Evolutionary conservation across 108 stramenopile species (phyloP), one percentile per base, ranked within the genome.

Genomic region (Chaetoceros tenuissimus): DNA sequence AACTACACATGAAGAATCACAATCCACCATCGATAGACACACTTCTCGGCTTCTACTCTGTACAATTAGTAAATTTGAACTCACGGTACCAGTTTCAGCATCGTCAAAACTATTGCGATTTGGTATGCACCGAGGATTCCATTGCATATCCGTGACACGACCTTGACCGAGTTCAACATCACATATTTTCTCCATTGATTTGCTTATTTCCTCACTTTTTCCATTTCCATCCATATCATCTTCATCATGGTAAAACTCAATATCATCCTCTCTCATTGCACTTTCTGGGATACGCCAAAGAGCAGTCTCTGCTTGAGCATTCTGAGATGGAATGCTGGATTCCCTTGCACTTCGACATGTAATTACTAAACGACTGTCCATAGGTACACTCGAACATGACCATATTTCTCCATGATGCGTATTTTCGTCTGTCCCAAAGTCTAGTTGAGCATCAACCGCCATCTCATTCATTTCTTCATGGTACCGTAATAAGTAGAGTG

Each of bases 381-480:
- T 34, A 20, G 79, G 79, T 61, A 62, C 49, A 1, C 67, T 69
- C 3, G 20, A 26, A 18, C 75, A 62, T 31, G 18, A 29, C 20
- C 60, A 51, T 17, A 80, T 43, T 40, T 40, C 34, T 40, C 34
- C 34, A 5, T 13, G 8, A 10, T 40, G 34, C 44, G 71, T 46
- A 53, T 71, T 56, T 0, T 70, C 34, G n/a, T 56, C 44, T 57
- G 66, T 45, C 23, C 1, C 59, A 80, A 61, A 7, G 28, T 54
- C 2, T 58, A 40, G 34, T 40, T 40, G 34, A 10, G 34, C 79
- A 49, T 66, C 68, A 2, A 66, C 29, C 1, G 46, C 46, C 28
- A 75, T 57, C 48, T 75, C 69, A 66, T 80, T 75, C 24, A 66
- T 28, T 21, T 80, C 71, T 29, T 61, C 27, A 48, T 75, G 71